Evolutionary conservation across 345 rosid genomes (phyloP), one percentile per base, ranked within the genome.

Genomic region (Brassica incana): DNA sequence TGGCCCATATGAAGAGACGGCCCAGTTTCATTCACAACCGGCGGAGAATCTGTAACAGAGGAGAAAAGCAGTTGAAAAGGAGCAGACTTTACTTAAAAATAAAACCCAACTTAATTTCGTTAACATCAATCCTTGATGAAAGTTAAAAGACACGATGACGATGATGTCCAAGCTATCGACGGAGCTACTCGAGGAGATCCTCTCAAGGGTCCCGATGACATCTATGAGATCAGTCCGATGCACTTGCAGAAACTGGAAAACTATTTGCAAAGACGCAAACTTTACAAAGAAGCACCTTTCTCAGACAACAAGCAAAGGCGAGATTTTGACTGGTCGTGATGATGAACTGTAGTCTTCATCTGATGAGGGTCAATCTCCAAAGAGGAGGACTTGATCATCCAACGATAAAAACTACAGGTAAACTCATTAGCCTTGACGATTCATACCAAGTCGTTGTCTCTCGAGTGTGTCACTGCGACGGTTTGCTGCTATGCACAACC

Each of bases 241-340:
- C 25, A 67, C 71, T 40, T 67, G 71, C 56, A 40, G 52, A 43
- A 43, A 67, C 3, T 67, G 71, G 71, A 50, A 69, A 43, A 69
- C 43, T 14, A 4, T 69, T 29, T 69, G n/a, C 73, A 69, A 29
- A 69, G 27, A 50, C 5, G 8, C 0, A 2, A 50, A 14, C 73
- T 70, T 70, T 70, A 70, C 74, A 9, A 30, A 70, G 15, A 70
- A 70, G 63, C 63, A 54, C 4, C 62, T 70, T 54, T 15, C 29
- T 54, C 73, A 54, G 35, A 56, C 52, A 36, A 16, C 15, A 61
- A 67, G 18, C 4, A 27, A 67, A 67, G 71, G 71, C 5, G 71
- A 67, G 71, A 18, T 67, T 43, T 8, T 45, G 36, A 54, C 59
- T n/a, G 59, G 29, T 67, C 72, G 35, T 8, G 59, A 40, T 7